These are phyloP conservation scores for Clavispora carvajalis DNA, from an alignment of 805 yeast genomes.

Conservation along the genomic window DNA sequence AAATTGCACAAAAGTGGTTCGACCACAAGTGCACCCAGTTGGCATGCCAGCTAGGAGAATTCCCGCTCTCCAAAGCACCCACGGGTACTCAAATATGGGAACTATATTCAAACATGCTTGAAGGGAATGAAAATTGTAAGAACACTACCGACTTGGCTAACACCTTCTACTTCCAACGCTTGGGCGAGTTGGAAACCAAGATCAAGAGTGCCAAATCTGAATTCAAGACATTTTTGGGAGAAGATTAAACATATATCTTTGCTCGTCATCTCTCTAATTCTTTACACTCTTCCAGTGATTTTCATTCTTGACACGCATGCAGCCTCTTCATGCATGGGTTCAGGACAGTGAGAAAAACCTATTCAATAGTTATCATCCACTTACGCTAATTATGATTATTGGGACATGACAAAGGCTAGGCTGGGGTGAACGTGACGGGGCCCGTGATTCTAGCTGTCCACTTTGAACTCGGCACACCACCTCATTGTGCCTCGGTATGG, in stretches of 20 bases:
- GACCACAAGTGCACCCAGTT: slow-evolving; percentile 24
- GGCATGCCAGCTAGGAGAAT: slow-evolving; percentile 15
- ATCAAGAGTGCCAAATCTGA: slow-evolving; percentile 21
- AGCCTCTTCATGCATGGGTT: no score
- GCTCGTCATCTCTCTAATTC: no score
- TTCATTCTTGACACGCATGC: no score
- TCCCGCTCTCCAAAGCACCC: slow-evolving; percentile 13
- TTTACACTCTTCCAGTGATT: no score
- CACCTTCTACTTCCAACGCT: slow-evolving; percentile 24
- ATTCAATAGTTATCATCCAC: no score
- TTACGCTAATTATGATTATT: no score
- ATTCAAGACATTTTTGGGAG: slow-evolving; percentile 15
- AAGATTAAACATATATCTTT: neutral
- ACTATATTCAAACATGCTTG: slow-evolving; percentile 25
- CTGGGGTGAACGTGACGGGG: no score
- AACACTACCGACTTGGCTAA: slow-evolving; percentile 39
- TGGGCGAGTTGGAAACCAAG: slow-evolving; percentile 27
- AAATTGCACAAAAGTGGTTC: slow-evolving; percentile 26
- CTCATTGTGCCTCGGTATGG: slow-evolving; percentile 3
- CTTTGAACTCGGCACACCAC: neutral
- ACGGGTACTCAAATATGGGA: slow-evolving; percentile 16
- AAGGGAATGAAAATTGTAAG: slow-evolving; percentile 18
- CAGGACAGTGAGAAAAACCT: no score
- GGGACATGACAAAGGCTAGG: no score
- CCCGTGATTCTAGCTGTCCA: neutral